phyloP scores from a whole-genome alignment of 2,329 filamentous ascomycete genomes.

The Epichloe glyceriae region DNA sequence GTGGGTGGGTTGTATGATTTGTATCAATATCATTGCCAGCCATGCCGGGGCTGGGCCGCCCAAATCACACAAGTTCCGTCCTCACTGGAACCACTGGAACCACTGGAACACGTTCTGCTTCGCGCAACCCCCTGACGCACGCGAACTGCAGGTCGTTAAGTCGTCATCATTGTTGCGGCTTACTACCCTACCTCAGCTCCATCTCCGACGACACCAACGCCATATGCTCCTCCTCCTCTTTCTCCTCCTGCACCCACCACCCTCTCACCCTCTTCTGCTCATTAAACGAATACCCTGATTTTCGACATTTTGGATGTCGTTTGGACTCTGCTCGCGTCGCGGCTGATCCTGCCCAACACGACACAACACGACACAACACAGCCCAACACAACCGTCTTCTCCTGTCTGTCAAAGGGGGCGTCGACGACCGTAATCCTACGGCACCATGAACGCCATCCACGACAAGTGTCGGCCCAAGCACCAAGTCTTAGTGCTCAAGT shows the following conservation, averaged over 20 bases:
- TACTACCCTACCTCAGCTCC: neutral
- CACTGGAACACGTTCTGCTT: no score
- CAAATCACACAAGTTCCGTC: neutral
- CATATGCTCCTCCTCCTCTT: neutral
- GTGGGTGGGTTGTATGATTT: no score
- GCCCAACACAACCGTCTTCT: neutral
- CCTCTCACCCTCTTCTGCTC: neutral
- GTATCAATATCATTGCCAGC: no score
- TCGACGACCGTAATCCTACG: neutral
- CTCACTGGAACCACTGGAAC: no score
- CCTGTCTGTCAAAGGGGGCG: neutral
- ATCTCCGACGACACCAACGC: neutral
- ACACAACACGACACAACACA: neutral
- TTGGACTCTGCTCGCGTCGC: neutral
- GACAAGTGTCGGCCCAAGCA: slow-evolving; percentile 80
- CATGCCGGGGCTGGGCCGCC: neutral
- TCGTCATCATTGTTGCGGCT: neutral
- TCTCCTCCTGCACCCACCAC: neutral
- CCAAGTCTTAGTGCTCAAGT: slow-evolving; percentile 90
- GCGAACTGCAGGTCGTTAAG: neutral
- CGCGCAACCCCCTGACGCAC: no score
- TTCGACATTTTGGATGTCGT: neutral
- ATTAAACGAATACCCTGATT: neutral
- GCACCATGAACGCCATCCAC: slow-evolving; percentile 49
- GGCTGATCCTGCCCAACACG: neutral